Evolutionary conservation across 2,329 filamentous ascomycete species (phyloP).

Genomic region (Dothidotthia symphoricarpi): DNA sequence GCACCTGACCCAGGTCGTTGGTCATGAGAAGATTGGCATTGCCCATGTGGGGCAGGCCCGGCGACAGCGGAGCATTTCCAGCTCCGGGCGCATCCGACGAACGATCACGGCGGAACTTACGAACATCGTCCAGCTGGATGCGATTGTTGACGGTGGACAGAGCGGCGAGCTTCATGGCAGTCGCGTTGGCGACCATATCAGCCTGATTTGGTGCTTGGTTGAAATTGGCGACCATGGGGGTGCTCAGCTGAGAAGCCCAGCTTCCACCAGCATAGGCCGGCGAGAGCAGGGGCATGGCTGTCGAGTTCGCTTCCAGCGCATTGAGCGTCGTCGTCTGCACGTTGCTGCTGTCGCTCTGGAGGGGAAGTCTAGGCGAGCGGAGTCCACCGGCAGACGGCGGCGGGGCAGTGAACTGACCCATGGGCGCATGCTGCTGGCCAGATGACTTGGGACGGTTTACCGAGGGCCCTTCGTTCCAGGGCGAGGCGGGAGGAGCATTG

Average conservation of each 20-base stretch:
- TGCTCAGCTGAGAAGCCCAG: conserved; percentile 99
- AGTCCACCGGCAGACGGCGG: conserved; percentile 71
- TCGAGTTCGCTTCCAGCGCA: conserved; percentile 63
- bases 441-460: conserved; percentile 71
- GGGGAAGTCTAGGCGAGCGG: conserved; percentile 72
- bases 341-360: conserved; percentile 63
- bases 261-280: conserved; percentile 78
- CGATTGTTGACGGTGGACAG: conserved; percentile 98
- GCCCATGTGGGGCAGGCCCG: conserved; percentile 61
- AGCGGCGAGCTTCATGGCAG: conserved; percentile 96
- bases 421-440: conserved; percentile 63
- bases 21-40: conserved; percentile 86
- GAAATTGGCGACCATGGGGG: conserved; percentile 90
- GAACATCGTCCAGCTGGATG: conserved; percentile 92
- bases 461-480: conserved; percentile 64
- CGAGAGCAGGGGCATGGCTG: conserved; percentile 81
- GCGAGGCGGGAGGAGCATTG: conserved; percentile 67
- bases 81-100: conserved; percentile 75
- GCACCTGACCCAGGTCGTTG: conserved; percentile 84
- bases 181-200: conserved; percentile 98
- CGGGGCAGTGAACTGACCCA: conserved; percentile 90
- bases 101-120: conserved; percentile 88
- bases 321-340: conserved; percentile 83
- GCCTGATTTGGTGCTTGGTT: conserved; percentile 67
- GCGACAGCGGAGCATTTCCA: conserved; percentile 62